Evolutionary conservation across 805 yeast genomes (phyloP).

Genomic region (Nakazawaea holstii): DNA sequence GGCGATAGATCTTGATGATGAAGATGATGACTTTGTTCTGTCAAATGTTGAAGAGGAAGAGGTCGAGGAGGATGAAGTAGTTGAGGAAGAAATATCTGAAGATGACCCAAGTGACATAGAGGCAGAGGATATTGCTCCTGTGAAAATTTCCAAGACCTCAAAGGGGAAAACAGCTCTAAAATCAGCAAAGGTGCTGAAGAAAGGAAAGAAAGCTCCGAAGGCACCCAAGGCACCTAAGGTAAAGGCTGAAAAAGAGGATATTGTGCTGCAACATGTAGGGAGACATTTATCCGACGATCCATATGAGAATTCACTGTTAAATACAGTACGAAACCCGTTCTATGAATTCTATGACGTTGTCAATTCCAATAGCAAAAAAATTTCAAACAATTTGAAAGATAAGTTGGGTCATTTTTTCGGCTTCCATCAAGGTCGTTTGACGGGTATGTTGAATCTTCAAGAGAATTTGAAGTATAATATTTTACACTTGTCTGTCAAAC

Average conservation of each 20-base stretch:
- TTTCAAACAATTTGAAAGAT: constrained; percentile 26
- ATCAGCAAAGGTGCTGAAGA: not conserved
- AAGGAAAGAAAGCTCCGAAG: not conserved
- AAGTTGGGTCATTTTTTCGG: constrained; percentile 45
- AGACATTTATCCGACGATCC: constrained; percentile 5
- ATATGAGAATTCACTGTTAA: constrained; percentile 6
- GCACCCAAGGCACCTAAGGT: not conserved
- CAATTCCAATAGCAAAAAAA: constrained; percentile 1
- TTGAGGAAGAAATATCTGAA: not conserved
- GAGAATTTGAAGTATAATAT: constrained; percentile 43
- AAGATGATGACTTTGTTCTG: not conserved
- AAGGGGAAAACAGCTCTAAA: not conserved
- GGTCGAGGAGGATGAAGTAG: not conserved
- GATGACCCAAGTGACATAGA: constrained; percentile 6
- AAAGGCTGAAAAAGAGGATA: not conserved
- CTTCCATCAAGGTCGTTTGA: constrained; percentile 34
- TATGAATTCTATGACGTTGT: not conserved
- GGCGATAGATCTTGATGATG: not conserved
- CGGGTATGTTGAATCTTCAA: constrained; percentile 38
- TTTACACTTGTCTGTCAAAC: constrained; percentile 34
- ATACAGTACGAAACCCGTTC: constrained; percentile 2
- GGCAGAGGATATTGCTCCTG: not conserved
- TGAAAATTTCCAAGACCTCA: constrained; percentile 11
- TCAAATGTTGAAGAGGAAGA: not conserved
- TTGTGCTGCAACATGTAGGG: not conserved